Percentiles rank a stretch among this genome's conserved stretches.
These are phyloP conservation scores for Solanum hybrid DNA, from an alignment of 305 asterid species.

Conservation along the genomic window DNA sequence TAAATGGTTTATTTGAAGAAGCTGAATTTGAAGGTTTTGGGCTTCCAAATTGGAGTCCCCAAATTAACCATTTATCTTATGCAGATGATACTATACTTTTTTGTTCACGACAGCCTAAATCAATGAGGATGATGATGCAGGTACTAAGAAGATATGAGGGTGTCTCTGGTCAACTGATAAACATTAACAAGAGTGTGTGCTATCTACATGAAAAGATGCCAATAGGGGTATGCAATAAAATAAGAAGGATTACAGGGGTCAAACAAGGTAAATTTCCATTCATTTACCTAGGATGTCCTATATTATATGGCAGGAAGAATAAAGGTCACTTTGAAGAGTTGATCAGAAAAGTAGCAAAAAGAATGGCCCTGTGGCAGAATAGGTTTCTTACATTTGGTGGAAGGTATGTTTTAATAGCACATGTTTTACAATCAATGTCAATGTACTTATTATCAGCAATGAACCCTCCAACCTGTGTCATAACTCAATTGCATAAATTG, in stretches of 20 bases:
- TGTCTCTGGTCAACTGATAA: neutral
- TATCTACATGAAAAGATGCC: neutral
- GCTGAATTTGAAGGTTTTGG: neutral
- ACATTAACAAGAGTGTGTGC: too few species aligned
- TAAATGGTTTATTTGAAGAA: neutral
- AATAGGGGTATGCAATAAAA: neutral
- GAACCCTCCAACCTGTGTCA: neutral
- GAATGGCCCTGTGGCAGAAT: neutral
- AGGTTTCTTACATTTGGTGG: neutral
- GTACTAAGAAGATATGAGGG: neutral
- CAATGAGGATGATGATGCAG: neutral
- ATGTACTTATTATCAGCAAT: neutral
- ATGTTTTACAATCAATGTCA: neutral
- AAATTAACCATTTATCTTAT: neutral
- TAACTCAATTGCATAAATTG: too few species aligned
- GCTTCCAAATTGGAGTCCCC: neutral
- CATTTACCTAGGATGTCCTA: neutral
- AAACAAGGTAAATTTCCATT: neutral
- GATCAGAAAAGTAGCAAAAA: neutral
- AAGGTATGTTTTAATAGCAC: neutral
- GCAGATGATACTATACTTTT: neutral
- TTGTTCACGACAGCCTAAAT: neutral
- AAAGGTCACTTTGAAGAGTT: neutral
- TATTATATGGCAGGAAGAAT: neutral
- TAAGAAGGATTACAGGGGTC: neutral